Conservation (phyloP, 208 protist species). For the Acanthamoeba castellanii region DNA sequence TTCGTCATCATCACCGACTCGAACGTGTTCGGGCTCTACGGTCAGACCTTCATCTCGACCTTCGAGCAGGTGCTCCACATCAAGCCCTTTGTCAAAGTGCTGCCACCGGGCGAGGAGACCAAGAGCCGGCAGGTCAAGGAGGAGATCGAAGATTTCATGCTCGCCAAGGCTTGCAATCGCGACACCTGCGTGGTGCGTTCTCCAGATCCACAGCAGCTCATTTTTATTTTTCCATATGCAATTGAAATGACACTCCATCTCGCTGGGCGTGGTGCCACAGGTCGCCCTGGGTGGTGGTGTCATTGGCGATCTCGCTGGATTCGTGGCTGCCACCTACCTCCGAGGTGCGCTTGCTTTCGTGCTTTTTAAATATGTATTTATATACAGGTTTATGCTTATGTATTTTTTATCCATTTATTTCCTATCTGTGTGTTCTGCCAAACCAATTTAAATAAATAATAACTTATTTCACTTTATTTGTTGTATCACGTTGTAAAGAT, state of each 20-base stretch:
- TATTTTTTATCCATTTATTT: background rate
- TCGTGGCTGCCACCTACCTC: conserved; percentile 91
- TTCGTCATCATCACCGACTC: conserved; percentile 82
- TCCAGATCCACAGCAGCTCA: background rate
- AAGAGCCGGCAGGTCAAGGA: conserved; percentile 86
- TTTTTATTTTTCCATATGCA: background rate
- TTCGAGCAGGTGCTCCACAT: conserved; percentile 74
- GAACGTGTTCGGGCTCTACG: conserved; percentile 77
- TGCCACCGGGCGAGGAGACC: conserved; percentile 78
- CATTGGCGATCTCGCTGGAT: conserved; percentile 91
- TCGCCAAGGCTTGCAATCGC: conserved; percentile 80
- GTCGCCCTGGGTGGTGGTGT: conserved; percentile 91
- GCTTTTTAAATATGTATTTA: background rate
- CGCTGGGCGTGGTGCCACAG: background rate
- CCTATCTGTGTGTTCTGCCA: background rate
- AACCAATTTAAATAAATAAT: background rate
- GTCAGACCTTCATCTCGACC: conserved; percentile 23
- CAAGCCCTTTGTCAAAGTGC: conserved; percentile 78
- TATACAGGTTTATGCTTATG: background rate
- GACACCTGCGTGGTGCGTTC: conserved; percentile 84
- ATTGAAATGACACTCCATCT: background rate
- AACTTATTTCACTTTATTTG: background rate
- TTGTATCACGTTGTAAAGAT: background rate
- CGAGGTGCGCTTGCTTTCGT: conserved; percentile 77
- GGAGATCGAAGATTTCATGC: conserved; percentile 86